Evolutionary conservation across 768 basidiomycete genomes (phyloP).

Genomic region (Suillus ampliporus): DNA sequence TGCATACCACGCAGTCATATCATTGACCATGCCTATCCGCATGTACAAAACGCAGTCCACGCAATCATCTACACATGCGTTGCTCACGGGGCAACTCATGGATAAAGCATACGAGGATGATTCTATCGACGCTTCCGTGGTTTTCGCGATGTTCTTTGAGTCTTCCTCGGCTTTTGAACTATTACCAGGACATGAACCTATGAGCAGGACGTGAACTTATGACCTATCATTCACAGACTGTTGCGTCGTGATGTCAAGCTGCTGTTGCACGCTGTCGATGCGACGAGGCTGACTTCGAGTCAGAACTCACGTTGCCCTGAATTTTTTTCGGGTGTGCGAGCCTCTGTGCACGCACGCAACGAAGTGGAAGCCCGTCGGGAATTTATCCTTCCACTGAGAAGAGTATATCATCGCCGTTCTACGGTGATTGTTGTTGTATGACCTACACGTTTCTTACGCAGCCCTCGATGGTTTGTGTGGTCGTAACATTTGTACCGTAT

Average conservation of each 20-base stretch:
- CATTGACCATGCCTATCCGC: background rate
- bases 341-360: constrained; percentile 11
- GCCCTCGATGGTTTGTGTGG: too few species aligned
- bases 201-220: background rate
- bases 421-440: too few species aligned
- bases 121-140: constrained; percentile 19
- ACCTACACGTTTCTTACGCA: too few species aligned
- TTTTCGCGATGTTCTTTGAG: constrained; percentile 11
- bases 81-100: constrained; percentile 11
- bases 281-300: constrained; percentile 11
- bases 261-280: background rate
- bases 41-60: background rate
- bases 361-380: constrained; percentile 8
- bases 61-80: constrained; percentile 2
- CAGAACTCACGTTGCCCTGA: background rate
- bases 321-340: constrained; percentile 8
- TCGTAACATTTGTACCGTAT: too few species aligned
- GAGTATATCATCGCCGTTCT: background rate
- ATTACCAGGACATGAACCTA: background rate
- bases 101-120: constrained; percentile 10
- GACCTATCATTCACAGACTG: background rate
- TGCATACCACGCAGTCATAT: background rate
- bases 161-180: constrained; percentile 5
- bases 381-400: background rate
- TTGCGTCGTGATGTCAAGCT: background rate